Evolutionary conservation across 306 rosid species (phyloP), one percentile per base, ranked within the genome.

Genomic region (Ochetophila trinervis): DNA sequence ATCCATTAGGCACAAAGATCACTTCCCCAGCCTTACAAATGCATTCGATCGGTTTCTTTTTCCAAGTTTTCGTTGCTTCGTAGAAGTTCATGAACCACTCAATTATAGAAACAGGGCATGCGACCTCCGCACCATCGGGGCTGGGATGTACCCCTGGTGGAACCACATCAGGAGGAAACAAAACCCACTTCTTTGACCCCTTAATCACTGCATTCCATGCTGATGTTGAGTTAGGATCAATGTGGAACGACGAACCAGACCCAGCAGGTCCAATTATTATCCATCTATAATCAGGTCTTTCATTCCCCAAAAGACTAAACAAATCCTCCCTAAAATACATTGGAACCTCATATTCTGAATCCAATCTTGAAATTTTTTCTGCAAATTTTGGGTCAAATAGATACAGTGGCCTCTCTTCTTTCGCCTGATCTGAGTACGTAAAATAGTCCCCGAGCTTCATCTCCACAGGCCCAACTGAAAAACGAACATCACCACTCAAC

Each of bases 21-120:
- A 93, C 85, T 40, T 89, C 98, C 60, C 98, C 98, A n/a, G 97
- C 90, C 72, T 83, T 86, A 60, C 97, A 89, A 22, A 93, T 68
- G 57, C 97, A 87, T 76, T 93, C 98, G 57, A 89, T 70, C 52
- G 96, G 98, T 47, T 73, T 89, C 86, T 74, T 93, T 71, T 78
- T 81, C 95, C 91, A 86, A 76, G 57, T 79, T 77, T 83, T 87
- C 0, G 95, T 85, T 48, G 88, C 76, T 14, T 86, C 83, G 50
- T 92, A 92, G 44, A 92, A 92, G 85, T 92, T 89, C 98, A 92
- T 92, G 83, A 92, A 92, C 98, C 98, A 92, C 75, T 92, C 98
- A 20, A 79, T 85, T 66, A 92, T 89, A 9, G 98, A 92, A 72
- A 92, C 93, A 4, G 98, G 97, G 36, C 95, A 89, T 12, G 95